Base-by-base conservation (phyloP, 495 filamentous ascomycete species). In the Parachaetomium inaequale region DNA sequence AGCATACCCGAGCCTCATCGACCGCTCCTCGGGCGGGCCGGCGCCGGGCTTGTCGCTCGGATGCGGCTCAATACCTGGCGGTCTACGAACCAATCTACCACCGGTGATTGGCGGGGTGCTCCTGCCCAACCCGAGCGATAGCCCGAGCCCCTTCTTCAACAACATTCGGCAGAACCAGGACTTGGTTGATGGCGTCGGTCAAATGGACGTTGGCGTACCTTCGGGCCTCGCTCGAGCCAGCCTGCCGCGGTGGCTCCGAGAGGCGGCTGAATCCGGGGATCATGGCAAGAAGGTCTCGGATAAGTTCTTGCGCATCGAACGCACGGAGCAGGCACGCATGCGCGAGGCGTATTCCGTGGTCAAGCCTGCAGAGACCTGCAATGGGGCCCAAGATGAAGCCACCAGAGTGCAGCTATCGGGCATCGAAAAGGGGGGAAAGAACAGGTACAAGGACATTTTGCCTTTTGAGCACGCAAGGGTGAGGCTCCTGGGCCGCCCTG, bases 151-250 rank as follows among this genome's bases (percentile, higher is more conserved):
- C 0, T 98, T 98, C 74, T 98, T 98, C 75, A 84, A 85, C 59
- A 97, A 96, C 63, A 98, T 98, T 66, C 84, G 95, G 29, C 94
- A 98, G 74, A 96, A 98, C 63, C 94, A 96, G 85, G 94, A 98
- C 70, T 75, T 98, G 43, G 85, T 96, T 50, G 93, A 89, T 57
- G 94, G 94, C 26, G 94, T 98, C 45, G 94, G 94, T 0, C 93
- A 96, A 69, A 87, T 98, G 67, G 78, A 91, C 34, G 72, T 98
- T 50, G 83, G 87, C 52, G 72, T 88, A 49, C 94, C 94, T 0
- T 66, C 82, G 40, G 74, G 75, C 7, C 72, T 91, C 21, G 70
- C 79, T 15, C 69, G 84, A 57, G 80, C 79, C 4, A 66, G 76
- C 19, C 79, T 97, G 17, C 95, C 94, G 4, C 50, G 66, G 2